Conservation (phyloP, 1,284 basidiomycete genomes). For the Ceratobasidium sp. region DNA sequence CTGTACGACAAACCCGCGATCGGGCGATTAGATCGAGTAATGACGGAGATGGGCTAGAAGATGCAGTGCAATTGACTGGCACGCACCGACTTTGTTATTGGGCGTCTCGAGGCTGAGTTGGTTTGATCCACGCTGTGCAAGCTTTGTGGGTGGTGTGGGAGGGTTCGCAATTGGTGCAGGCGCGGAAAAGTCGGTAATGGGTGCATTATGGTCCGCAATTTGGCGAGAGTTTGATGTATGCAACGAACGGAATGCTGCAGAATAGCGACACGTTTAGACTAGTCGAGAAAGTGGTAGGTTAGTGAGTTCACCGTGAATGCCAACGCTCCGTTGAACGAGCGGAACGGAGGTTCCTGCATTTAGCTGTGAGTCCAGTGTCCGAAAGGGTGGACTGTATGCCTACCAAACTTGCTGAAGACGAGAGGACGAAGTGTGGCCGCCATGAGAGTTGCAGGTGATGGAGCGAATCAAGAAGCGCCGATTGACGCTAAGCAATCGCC, state of each 20-base stretch:
- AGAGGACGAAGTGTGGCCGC: slow-evolving; percentile 13
- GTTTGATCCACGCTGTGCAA: slow-evolving; percentile 79
- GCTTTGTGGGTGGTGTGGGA: slow-evolving; percentile 40
- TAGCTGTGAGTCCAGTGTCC: neutral
- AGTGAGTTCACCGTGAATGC: slow-evolving; percentile 36
- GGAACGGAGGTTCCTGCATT: neutral
- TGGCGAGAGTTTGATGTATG: slow-evolving; percentile 59
- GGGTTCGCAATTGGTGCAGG: slow-evolving; percentile 30
- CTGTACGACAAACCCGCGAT: slow-evolving; percentile 54
- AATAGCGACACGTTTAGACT: neutral
- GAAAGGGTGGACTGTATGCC: neutral
- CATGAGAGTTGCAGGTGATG: slow-evolving; percentile 17
- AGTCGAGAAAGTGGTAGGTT: slow-evolving; percentile 5
- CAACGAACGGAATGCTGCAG: slow-evolving; percentile 61
- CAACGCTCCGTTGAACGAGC: slow-evolving; percentile 34
- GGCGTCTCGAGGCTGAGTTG: slow-evolving; percentile 88
- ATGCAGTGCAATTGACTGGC: slow-evolving; percentile 3
- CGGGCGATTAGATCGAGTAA: slow-evolving; percentile 1
- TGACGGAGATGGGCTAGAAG: slow-evolving; percentile 7
- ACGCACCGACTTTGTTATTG: slow-evolving; percentile 85
- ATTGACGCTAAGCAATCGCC: slow-evolving; percentile 1
- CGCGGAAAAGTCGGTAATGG: slow-evolving; percentile 54
- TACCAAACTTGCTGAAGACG: slow-evolving; percentile 9
- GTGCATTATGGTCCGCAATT: slow-evolving; percentile 49
- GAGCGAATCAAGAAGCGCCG: slow-evolving; percentile 36